phyloP scores from a whole-genome alignment of 768 basidiomycete species.

The Daedaleopsis sinensis region DNA sequence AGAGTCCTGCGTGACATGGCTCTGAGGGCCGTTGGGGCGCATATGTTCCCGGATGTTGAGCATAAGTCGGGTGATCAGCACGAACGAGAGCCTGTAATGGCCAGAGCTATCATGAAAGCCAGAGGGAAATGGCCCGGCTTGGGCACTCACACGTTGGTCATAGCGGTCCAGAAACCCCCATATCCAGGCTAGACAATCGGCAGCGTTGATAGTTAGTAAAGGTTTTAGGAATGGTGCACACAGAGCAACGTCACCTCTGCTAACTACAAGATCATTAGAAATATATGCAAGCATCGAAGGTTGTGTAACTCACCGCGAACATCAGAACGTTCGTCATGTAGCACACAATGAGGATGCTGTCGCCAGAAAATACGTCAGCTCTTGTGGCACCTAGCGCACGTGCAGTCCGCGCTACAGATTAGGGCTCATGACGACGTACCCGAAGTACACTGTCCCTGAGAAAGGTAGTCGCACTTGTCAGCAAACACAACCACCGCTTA shows the following conservation, averaged over 20 bases:
- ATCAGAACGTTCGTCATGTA: slow-evolving; percentile 4
- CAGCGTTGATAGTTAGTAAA: neutral
- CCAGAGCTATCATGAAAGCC: neutral
- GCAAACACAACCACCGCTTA: neutral
- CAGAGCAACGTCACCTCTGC: neutral
- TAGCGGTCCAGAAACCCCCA: neutral
- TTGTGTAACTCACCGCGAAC: neutral
- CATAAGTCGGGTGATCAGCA: slow-evolving; percentile 10
- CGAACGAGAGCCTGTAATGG: neutral
- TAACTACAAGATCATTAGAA: neutral
- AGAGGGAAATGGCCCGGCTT: neutral
- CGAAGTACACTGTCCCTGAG: slow-evolving; percentile 11
- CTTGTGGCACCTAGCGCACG: neutral
- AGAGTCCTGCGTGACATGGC: no score
- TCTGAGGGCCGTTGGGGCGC: no score
- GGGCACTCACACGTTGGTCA: slow-evolving; percentile 5
- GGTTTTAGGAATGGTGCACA: neutral
- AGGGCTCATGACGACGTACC: neutral
- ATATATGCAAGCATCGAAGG: neutral
- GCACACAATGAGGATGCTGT: slow-evolving; percentile 1
- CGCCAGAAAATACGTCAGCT: neutral
- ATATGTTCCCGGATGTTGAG: slow-evolving; percentile 10
- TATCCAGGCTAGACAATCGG: neutral
- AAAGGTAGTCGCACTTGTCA: neutral
- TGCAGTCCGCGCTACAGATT: neutral